Evolutionary conservation across 2,329 filamentous ascomycete species (phyloP), one percentile per base, ranked within the genome.

Genomic region (Coniochaeta sp.): DNA sequence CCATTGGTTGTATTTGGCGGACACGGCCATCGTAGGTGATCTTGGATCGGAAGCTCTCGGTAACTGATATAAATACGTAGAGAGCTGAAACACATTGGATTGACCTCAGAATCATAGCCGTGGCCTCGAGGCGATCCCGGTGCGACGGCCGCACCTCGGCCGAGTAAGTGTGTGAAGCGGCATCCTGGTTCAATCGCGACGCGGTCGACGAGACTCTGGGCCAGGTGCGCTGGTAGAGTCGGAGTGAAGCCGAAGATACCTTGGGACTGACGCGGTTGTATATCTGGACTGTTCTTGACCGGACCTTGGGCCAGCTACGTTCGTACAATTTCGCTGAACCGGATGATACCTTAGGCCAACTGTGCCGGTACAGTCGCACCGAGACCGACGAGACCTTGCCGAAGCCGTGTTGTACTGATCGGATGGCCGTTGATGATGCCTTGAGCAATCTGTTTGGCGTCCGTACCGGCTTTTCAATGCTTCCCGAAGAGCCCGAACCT

Each of bases 61-160:
- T 55, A 60, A 57, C 59, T 58, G 59, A 63, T 38, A 65, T 62
- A 57, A 65, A 60, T 42, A 87, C 60, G 47, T 52, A 52, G 12
- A 52, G 47, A 9, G 47, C 47, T 24, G 47, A 52, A 4, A 28
- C 4, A 1, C 17, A 30, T 30, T 52, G 47, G n/a, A 52, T 17
- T 16, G 30, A 52, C 24, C 47, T 24, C 12, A 52, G 26, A 2
- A 14, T 17, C 47, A 52, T 52, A 4, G 47, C 30, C 7, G 47
- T n/a, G 47, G n/a, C 24, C 47, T 28, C 22, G n/a, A 52, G 26
- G 4, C 47, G 47, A 14, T 14, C 47, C 26, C 47, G 42, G 19
- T 22, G 47, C 17, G 47, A 24, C 26, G 9, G 8, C 47, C 24
- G 22, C 22, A 4, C 19, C 19, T 24, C 6, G 42, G 42, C 22